Conservation (phyloP, 371 early-diverging fungal species). For the Lichtheimia ornata region DNA sequence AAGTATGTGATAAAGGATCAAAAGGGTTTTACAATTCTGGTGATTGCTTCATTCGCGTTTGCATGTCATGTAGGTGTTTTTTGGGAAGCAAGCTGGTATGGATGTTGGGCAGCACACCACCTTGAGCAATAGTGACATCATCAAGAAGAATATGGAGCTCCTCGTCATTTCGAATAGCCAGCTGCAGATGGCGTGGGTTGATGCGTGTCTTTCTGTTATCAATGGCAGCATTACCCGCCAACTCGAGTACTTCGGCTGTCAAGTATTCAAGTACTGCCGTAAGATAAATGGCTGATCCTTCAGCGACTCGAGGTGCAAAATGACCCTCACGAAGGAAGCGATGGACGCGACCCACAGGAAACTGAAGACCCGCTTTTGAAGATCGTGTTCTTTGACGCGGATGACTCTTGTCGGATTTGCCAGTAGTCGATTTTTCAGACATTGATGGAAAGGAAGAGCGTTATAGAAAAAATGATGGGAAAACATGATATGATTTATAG, state of each 20-base stretch:
- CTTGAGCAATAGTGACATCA: constrained; percentile 77
- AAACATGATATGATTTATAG: no score
- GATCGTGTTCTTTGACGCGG: constrained; percentile 7
- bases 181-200: constrained; percentile 80
- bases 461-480: not conserved
- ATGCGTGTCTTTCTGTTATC: constrained; percentile 92
- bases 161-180: constrained; percentile 91
- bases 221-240: constrained; percentile 90
- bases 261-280: constrained; percentile 93
- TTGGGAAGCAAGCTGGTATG: constrained; percentile 61
- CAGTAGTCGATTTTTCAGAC: not conserved
- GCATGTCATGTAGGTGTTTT: constrained; percentile 23
- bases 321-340: constrained; percentile 86
- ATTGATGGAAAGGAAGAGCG: not conserved
- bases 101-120: constrained; percentile 83
- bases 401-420: no score
- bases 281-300: constrained; percentile 87
- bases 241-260: constrained; percentile 90
- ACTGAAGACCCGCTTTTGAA: constrained; percentile 69
- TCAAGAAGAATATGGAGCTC: constrained; percentile 90
- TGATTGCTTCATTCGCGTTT: not conserved
- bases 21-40: not conserved
- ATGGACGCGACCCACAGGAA: constrained; percentile 94
- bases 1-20: not conserved
- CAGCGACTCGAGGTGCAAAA: constrained; percentile 88